phyloP scores from a whole-genome alignment of 2,329 filamentous ascomycete species.

The Coniella lustricola region DNA sequence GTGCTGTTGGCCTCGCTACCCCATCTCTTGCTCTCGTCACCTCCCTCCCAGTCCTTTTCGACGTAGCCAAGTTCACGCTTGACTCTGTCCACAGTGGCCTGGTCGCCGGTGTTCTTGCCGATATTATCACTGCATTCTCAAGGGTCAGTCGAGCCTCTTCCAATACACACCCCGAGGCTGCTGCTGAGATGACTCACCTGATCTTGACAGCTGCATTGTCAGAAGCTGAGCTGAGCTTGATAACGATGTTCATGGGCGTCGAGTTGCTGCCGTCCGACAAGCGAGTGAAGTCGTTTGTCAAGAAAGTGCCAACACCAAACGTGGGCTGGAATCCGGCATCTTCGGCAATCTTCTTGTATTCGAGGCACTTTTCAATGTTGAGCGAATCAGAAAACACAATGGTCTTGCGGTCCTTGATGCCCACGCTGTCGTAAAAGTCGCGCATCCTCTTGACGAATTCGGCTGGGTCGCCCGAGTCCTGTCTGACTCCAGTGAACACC shows the following conservation, averaged over 20 bases:
- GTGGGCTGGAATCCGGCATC: conserved; percentile 73
- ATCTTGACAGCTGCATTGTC: conserved; percentile 87
- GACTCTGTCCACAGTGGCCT: conserved; percentile 68
- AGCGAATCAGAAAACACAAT: conserved; percentile 96
- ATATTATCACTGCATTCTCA: conserved; percentile 57
- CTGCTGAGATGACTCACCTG: conserved; percentile 35
- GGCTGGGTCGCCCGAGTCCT: conserved; percentile 82
- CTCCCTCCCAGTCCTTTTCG: conserved; percentile 75
- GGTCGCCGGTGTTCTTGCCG: conserved; percentile 90
- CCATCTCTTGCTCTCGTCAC: conserved; percentile 81
- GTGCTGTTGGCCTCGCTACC: conserved; percentile 41
- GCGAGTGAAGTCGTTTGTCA: conserved; percentile 89
- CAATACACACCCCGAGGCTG: too few relatives aligned
- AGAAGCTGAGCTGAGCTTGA: conserved; percentile 83
- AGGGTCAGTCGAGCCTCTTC: background rate
- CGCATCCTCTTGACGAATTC: conserved; percentile 74
- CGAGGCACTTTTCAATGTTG: conserved; percentile 81
- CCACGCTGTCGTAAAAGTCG: conserved; percentile 69
- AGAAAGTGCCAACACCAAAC: conserved; percentile 91
- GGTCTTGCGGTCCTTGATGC: conserved; percentile 72
- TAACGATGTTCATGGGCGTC: conserved; percentile 90
- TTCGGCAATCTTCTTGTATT: conserved; percentile 82
- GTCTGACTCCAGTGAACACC: conserved; percentile 74
- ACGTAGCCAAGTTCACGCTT: conserved; percentile 82
- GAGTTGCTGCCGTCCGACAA: conserved; percentile 72